Evolutionary conservation across 2,329 filamentous ascomycete species (phyloP), one percentile per base, ranked within the genome.

Genomic region (Penicillium sp.): DNA sequence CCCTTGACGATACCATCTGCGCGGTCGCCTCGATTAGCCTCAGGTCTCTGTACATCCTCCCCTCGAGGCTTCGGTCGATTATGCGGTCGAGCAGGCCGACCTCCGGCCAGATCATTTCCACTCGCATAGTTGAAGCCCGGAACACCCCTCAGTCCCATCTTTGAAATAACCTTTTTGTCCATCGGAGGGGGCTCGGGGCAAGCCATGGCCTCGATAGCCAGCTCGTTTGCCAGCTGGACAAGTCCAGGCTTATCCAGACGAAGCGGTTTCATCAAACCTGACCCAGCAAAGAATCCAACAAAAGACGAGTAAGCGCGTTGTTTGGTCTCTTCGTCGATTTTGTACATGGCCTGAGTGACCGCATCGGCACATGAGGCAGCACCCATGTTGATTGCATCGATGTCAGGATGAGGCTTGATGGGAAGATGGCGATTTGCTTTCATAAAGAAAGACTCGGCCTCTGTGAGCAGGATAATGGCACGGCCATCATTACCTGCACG

Each of bases 401-500:
- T 52, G 16, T 57, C 36, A 1, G 71, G 67, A 45, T 75, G 72
- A 2, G 71, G 64, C 18, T 71, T 56, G 51, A 76, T 75, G 12
- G 71, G 71, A 12, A 76, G 55, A 20, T 67, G 62, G 42, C 57
- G 70, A 54, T 75, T 75, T 38, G 59, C 57, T 23, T 59, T 61
- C 15, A 71, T 54, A 55, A 76, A 76, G 60, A 72, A 77, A 5
- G 66, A 64, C 47, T 77, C 74, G 35, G 64, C 62, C 44, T 73
- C 51, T 7, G 71, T 74, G 29, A 78, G 64, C 11, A 77, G 49
- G 35, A 76, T 71, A 39, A 77, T 64, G 9, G 74, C 74, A 26
- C 73, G 69, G 8, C 74, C 74, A 32, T 74, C 68, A 16, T 67
- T 69, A 29, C 60, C 62, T 4, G 76, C 76, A 25, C 79, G 76